Conservation (phyloP, 495 filamentous ascomycete genomes). For the Aspergillus kassunensis region DNA sequence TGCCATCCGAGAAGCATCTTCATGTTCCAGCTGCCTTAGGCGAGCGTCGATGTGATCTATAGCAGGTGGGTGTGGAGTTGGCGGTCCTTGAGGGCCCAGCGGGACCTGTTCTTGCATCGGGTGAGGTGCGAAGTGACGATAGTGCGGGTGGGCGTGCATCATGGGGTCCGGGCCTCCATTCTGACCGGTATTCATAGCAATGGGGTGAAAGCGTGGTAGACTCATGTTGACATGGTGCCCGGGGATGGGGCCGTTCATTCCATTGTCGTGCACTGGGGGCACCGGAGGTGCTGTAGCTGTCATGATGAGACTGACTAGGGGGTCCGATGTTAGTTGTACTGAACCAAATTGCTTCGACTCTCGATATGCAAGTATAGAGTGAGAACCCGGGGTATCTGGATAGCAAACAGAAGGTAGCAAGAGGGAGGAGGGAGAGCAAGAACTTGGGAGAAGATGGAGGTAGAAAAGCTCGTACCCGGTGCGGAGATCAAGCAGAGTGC, state of each 20-base stretch:
- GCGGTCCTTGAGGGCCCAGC: constrained; percentile 28
- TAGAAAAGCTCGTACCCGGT: neutral
- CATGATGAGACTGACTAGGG: constrained; percentile 26
- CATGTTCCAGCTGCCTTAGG: constrained; percentile 45
- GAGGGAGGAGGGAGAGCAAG: constrained; percentile 7
- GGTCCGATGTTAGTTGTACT: constrained; percentile 13
- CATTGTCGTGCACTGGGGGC: constrained; percentile 36
- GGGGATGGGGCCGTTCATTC: constrained; percentile 28
- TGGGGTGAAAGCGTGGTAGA: constrained; percentile 43
- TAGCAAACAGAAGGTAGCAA: neutral
- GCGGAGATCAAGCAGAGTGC: constrained; percentile 6
- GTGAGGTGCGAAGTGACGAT: constrained; percentile 34
- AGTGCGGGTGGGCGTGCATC: constrained; percentile 37
- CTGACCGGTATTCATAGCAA: constrained; percentile 46
- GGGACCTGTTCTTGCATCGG: constrained; percentile 36
- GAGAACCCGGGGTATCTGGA: neutral
- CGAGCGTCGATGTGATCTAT: constrained; percentile 45
- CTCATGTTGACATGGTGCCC: constrained; percentile 32
- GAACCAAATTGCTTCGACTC: constrained; percentile 4
- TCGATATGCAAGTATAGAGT: constrained; percentile 7
- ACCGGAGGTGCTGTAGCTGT: constrained; percentile 40
- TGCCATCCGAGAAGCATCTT: constrained; percentile 43
- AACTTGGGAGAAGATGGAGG: constrained; percentile 5
- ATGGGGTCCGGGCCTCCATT: constrained; percentile 35
- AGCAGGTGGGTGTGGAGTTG: constrained; percentile 25